A percentile compares a stretch with the other conserved stretches of the same genome.
Evolutionary conservation across 768 basidiomycete species (phyloP).

Genomic region (Rhodocollybia butyracea): DNA sequence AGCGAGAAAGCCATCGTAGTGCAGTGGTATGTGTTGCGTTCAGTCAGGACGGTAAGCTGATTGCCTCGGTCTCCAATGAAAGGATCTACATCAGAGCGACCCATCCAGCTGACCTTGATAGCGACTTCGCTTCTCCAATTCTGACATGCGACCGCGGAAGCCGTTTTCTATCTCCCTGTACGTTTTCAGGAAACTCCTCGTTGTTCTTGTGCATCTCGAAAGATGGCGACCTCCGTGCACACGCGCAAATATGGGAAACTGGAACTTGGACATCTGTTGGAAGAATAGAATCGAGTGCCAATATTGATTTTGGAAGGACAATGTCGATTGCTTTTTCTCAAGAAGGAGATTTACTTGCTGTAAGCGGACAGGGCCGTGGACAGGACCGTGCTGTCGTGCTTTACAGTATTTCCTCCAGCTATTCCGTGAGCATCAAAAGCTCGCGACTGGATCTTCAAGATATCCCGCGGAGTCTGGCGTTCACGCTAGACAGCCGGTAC

Average conservation of each 20-base stretch:
- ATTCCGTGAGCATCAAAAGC: background rate
- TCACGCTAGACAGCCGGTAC: background rate
- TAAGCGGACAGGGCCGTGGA: background rate
- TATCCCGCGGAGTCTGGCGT: background rate
- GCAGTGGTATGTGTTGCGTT: background rate
- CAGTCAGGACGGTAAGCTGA: background rate
- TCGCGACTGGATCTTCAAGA: background rate
- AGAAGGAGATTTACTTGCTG: background rate
- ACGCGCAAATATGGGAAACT: background rate
- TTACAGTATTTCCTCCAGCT: background rate
- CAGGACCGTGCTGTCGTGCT: background rate
- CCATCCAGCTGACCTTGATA: background rate
- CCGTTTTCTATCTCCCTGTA: background rate
- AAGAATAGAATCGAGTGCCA: background rate
- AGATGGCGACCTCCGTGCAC: background rate
- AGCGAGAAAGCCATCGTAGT: background rate
- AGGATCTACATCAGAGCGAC: background rate
- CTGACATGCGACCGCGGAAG: background rate
- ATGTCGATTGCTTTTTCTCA: background rate
- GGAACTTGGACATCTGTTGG: background rate
- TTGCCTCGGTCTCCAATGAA: slow-evolving; percentile 3
- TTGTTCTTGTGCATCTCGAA: background rate
- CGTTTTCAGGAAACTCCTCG: background rate
- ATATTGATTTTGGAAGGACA: background rate
- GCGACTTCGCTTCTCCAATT: background rate